phyloP scores from a whole-genome alignment of 2,329 filamentous ascomycete genomes.

The Thelonectria rubi region DNA sequence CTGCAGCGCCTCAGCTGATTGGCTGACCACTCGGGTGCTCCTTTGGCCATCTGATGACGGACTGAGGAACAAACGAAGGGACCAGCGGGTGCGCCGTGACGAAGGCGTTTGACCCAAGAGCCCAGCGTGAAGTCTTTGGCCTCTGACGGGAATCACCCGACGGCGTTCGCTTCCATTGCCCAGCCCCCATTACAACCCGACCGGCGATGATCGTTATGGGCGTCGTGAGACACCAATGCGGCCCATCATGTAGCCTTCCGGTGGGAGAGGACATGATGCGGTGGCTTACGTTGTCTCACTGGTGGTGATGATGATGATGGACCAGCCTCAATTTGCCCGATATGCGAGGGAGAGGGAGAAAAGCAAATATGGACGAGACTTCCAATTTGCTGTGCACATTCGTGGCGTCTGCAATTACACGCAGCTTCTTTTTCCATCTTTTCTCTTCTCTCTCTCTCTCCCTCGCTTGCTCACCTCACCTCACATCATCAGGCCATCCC shows the following conservation, averaged over 20 bases:
- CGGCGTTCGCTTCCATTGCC: not conserved
- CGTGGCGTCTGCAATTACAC: not conserved
- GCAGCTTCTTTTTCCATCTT: not conserved
- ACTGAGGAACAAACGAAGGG: conserved; percentile 11
- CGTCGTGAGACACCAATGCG: not conserved
- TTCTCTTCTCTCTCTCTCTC: not conserved
- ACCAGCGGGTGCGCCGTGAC: conserved; percentile 13
- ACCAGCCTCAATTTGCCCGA: not conserved
- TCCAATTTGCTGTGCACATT: not conserved
- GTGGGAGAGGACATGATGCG: not conserved
- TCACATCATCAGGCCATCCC: conserved; percentile 6
- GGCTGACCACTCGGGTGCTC: not conserved
- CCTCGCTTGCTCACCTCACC: too few species aligned
- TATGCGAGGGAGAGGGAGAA: not conserved
- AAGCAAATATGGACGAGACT: not conserved
- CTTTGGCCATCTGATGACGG: not conserved
- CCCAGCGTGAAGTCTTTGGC: too few species aligned
- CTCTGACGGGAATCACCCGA: not conserved
- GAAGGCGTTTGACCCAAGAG: too few species aligned
- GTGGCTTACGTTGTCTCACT: too few species aligned
- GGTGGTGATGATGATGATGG: too few species aligned
- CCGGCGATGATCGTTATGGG: not conserved
- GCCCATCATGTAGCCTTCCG: not conserved
- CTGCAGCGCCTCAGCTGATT: conserved; percentile 19
- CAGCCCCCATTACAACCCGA: too few species aligned